phyloP scores from a whole-genome alignment of 805 yeast genomes.

The Cyberlindnera lachancei region DNA sequence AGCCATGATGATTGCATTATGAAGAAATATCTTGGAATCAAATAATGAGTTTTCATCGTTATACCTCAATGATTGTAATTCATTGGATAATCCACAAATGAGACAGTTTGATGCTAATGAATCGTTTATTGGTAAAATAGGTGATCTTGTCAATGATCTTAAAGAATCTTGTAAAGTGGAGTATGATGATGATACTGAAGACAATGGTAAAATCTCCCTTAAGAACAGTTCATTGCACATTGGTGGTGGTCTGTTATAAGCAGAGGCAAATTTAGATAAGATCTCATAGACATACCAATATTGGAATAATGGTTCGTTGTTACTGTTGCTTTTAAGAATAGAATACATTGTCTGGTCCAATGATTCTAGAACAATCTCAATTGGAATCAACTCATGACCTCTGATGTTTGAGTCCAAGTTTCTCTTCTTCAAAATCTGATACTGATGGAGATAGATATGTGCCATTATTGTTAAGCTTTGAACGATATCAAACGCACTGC shows the following conservation, averaged over 20 bases:
- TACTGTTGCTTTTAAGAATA: conserved; percentile 21
- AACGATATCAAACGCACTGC: conserved; percentile 27
- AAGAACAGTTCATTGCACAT: conserved; percentile 25
- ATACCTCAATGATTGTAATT: conserved; percentile 20
- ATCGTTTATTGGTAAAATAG: conserved; percentile 2
- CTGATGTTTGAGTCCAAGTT: conserved; percentile 12
- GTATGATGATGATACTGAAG: no score
- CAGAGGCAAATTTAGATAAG: conserved; percentile 35
- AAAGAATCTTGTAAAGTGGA: conserved; percentile 5
- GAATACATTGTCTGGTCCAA: conserved; percentile 33
- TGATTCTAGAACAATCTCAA: conserved; percentile 41
- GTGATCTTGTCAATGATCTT: conserved; percentile 8
- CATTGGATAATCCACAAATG: conserved; percentile 16
- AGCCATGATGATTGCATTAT: conserved; percentile 45
- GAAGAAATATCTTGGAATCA: conserved; percentile 34
- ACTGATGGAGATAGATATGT: conserved; percentile 34
- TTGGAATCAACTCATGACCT: conserved; percentile 31
- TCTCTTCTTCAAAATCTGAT: conserved; percentile 8
- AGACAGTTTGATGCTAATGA: conserved; percentile 6
- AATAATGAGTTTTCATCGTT: conserved; percentile 12
- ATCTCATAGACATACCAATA: conserved; percentile 43
- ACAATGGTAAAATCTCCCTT: conserved; percentile 3
- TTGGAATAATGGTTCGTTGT: conserved; percentile 14
- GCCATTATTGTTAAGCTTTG: conserved; percentile 39
- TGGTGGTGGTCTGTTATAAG: conserved; percentile 35